Conservation (phyloP, 257 asterid genomes). For the Prunella vulgaris region DNA sequence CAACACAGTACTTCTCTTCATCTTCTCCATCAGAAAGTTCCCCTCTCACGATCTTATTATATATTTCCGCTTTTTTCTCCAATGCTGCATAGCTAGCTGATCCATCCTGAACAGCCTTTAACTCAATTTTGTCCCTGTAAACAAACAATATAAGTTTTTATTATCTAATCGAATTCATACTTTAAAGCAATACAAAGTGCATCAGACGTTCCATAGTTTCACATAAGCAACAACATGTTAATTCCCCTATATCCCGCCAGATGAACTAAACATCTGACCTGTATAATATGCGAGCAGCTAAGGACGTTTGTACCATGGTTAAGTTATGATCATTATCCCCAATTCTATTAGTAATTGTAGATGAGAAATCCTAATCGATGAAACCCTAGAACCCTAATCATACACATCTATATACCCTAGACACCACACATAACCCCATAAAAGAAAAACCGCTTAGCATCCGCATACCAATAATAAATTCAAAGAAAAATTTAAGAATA, state of each 20-base stretch:
- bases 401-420: neutral
- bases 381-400: slow-evolving; percentile 34
- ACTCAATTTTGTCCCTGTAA: slow-evolving; percentile 88
- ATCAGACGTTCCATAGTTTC: neutral
- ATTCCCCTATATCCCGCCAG: neutral
- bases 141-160: neutral
- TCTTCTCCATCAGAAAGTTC: slow-evolving; percentile 95
- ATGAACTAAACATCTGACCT: neutral
- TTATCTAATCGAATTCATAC: neutral
- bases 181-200: neutral
- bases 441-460: neutral
- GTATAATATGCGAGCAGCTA: neutral
- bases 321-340: neutral
- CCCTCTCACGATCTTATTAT: slow-evolving; percentile 72
- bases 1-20: slow-evolving; percentile 86
- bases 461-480: neutral
- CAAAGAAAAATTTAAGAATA: neutral
- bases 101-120: slow-evolving; percentile 85
- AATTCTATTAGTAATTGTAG: neutral
- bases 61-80: slow-evolving; percentile 83
- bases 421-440: neutral
- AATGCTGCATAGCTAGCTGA: slow-evolving; percentile 89
- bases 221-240: neutral
- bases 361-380: slow-evolving; percentile 12
- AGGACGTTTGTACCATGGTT: neutral